Base-by-base conservation (phyloP, 768 basidiomycete genomes). In the Infundibulicybe gibba region DNA sequence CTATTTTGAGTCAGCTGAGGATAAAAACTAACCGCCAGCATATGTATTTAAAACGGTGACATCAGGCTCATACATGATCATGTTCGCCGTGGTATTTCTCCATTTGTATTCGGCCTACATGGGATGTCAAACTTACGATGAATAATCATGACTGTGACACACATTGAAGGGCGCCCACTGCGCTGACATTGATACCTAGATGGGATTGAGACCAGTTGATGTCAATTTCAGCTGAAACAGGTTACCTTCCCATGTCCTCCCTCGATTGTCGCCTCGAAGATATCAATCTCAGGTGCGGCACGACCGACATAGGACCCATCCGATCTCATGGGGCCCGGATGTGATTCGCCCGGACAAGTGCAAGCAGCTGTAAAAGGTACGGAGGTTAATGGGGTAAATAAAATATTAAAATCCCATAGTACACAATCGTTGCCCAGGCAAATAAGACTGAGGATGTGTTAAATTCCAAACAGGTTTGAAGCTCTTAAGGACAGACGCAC, bases 251-350 rank as follows among this genome's bases (percentile, higher is more conserved):
- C 68, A 8, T 56, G 48, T 10, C 57, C 59, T 14, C 52, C 49
- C 2, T 58, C 51, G 9, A 71, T 60, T 16, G 61, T 61, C 10
- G 83, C 81, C 60, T 87, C 85, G 48, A 86, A 74, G 47, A 87
- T 66, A 57, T 88, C 86, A 45, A 87, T 84, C 61, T 87, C 85
- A 3, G 85, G 85, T 1, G 85, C 81, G 5, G 77, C 61, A 10
- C 85, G 68, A n/a, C 84, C 85, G 1, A 79, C 75, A 54, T 77
- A 85, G 0, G 68, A 63, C 3, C 83, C 83, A 50, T 84, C 75
- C 0, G 57, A 19, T 14, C 61, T 54, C 6, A 69, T 56, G 6
- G 71, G 71, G 4, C 71, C 71, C 15, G 71, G 72, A 53, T 74
- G 72, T 0, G 70, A 67, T 47, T 72, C 70, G 32, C 70, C 71